Evolutionary conservation across 192 early-diverging fungal species (phyloP).

Genomic region (Cetraspora pellucida): DNA sequence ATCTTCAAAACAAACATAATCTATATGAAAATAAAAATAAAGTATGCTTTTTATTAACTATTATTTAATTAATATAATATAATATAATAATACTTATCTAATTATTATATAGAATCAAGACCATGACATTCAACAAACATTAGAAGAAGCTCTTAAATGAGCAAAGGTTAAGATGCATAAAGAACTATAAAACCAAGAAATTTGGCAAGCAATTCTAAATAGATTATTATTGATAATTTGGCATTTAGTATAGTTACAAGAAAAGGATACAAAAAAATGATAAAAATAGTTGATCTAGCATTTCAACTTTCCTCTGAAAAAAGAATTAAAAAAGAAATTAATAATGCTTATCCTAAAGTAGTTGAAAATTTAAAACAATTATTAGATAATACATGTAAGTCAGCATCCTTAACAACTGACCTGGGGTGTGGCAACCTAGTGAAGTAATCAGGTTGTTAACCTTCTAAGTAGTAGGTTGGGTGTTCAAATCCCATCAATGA

Average conservation of each 20-base stretch:
- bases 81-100: not conserved
- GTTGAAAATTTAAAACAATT: not conserved
- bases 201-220: slow-evolving; percentile 18
- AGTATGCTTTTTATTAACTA: not conserved
- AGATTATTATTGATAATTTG: not conserved
- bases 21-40: not conserved
- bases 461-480: too few species aligned
- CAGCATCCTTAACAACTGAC: not conserved
- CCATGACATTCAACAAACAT: not conserved
- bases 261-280: slow-evolving; percentile 2
- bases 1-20: slow-evolving; percentile 6
- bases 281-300: not conserved
- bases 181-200: not conserved
- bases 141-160: not conserved
- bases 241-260: not conserved
- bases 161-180: not conserved
- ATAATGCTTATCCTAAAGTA: not conserved
- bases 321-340: slow-evolving; percentile 5
- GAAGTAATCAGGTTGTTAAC: too few species aligned
- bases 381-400: not conserved
- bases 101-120: not conserved
- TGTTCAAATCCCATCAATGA: too few species aligned
- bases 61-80: slow-evolving; percentile 1
- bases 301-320: not conserved
- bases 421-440: too few species aligned